Base-by-base conservation (phyloP, 2,329 filamentous ascomycete genomes). In the Ceratocystis albifundus region DNA sequence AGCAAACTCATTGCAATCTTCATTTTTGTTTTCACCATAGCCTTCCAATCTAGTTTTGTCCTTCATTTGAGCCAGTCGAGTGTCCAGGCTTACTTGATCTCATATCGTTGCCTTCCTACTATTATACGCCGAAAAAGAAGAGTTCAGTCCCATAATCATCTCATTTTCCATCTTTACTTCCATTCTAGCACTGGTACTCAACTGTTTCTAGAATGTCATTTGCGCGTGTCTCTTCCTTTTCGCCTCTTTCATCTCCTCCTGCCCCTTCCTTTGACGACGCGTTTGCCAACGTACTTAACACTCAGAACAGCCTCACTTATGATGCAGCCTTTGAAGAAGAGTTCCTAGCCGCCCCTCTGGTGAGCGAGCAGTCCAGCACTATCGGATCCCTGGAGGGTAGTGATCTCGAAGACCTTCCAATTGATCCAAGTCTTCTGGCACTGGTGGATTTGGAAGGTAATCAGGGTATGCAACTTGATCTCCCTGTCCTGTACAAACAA, bases 201-300 rank as follows among this genome's bases (percentile, higher is more conserved):
- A n/a, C n/a, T n/a, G n/a, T 4, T 59, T 59, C 25, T 3, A 59
- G n/a, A 1, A 59, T 59, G 55, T 59, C 55, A 30, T 59, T 59
- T 59, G 55, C 55, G n/a, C 25, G 55, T 10, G 55, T 59, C 6
- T 30, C 25, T 20, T 59, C 55, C 12, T 59, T 59, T 59, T 59
- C 55, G n/a, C 30, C 55, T 10, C 17, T n/a, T n/a, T 59, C 55
- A 32, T 30, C 55, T 59, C 32, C 55, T 2, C n/a, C 55, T 4
- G 15, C 28, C 12, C 5, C 55, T 59, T 30, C 25, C 8, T 32
- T 59, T 20, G 55, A 59, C 25, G 55, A 59, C 3, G 15, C 30
- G 7, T 59, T 59, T 36, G 17, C 55, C 15, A 17, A 25, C 4
- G 30, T 36, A 28, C 30, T 59, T 5, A 25, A 4, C 17, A 12